A percentile compares a stretch with the other conserved stretches of the same genome.
These are phyloP conservation scores for Pelargonium nanum DNA, from an alignment of 345 rosid species.

Conservation along the genomic window DNA sequence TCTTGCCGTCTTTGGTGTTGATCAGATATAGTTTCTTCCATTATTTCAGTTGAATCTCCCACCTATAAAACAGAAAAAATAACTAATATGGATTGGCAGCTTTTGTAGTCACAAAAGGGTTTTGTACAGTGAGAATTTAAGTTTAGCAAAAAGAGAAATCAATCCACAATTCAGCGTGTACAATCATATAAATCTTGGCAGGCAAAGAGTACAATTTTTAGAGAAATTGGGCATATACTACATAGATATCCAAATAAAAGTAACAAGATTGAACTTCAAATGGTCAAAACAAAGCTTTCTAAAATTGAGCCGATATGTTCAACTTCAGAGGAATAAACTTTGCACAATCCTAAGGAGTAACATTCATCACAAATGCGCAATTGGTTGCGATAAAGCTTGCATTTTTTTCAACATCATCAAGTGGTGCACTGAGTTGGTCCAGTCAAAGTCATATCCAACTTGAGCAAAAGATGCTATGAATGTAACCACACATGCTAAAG, in stretches of 20 bases:
- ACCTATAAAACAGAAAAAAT: slow-evolving; percentile 24
- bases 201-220: no score
- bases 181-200: no score
- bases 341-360: not conserved
- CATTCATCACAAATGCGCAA: not conserved
- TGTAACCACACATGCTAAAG: not conserved
- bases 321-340: not conserved
- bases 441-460: no score
- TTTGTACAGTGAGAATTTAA: not conserved
- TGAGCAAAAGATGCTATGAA: not conserved
- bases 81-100: not conserved
- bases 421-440: not conserved
- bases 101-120: not conserved
- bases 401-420: no score
- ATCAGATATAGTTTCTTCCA: slow-evolving; percentile 34
- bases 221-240: not conserved
- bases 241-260: not conserved
- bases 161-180: no score
- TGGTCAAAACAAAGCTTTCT: not conserved
- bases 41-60: slow-evolving; percentile 46
- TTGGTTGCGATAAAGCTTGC: not conserved
- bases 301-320: not conserved
- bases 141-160: not conserved
- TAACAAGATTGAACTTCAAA: not conserved
- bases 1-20: slow-evolving; percentile 21